phyloP scores from a whole-genome alignment of 208 protist species.

The Crithidia expoeki region DNA sequence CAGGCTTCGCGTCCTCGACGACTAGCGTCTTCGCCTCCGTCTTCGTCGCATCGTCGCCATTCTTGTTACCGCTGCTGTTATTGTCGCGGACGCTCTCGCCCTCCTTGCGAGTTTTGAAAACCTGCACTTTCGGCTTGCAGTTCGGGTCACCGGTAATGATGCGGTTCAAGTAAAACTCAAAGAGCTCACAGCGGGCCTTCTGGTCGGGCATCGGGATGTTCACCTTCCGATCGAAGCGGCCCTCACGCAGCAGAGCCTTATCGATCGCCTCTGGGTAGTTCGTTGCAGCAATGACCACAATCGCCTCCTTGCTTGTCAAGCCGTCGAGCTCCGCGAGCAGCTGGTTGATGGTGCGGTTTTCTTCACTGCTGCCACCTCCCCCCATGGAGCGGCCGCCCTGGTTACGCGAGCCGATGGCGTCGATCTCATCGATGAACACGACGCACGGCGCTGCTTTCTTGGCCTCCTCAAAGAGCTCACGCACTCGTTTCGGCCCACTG shows the following conservation, averaged over 20 bases:
- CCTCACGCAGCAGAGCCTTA: conserved; percentile 91
- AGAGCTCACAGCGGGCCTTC: conserved; percentile 86
- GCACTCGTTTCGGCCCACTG: conserved; percentile 94
- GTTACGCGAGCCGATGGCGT: conserved; percentile 96
- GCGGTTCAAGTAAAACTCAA: conserved; percentile 88
- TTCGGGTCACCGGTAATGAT: conserved; percentile 89
- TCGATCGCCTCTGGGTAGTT: conserved; percentile 97
- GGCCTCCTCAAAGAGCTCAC: conserved; percentile 96
- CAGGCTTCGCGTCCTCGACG: conserved; percentile 39
- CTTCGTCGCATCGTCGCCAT: background rate
- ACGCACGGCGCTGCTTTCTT: conserved; percentile 95
- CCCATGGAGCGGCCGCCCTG: conserved; percentile 85
- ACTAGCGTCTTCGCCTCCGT: conserved; percentile 33
- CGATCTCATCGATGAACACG: conserved; percentile 99
- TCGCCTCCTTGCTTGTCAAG: conserved; percentile 89
- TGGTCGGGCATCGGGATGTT: conserved; percentile 93
- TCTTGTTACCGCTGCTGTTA: background rate
- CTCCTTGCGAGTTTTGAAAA: conserved; percentile 67
- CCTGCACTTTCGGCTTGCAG: conserved; percentile 84
- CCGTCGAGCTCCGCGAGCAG: conserved; percentile 97
- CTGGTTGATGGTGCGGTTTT: conserved; percentile 97
- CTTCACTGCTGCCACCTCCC: conserved; percentile 87
- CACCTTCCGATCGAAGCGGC: conserved; percentile 93
- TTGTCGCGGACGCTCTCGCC: conserved; percentile 12
- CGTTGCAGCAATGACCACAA: conserved; percentile 98